Conservation (phyloP, 1,139 yeast species). For the Hyphopichia khmerensis region DNA sequence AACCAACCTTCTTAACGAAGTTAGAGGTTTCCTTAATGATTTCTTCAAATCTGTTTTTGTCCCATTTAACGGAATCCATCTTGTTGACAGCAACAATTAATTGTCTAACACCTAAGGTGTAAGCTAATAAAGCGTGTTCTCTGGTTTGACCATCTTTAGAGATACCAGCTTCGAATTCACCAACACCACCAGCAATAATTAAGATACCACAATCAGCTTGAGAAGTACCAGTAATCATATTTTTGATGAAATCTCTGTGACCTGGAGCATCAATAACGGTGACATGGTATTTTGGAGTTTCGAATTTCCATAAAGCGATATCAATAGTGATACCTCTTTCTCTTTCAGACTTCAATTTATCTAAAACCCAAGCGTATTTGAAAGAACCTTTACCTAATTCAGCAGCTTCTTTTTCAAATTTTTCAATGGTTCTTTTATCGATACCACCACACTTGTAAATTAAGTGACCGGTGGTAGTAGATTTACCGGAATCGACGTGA, state of each 20-base stretch:
- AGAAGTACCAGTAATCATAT: conserved; percentile 91
- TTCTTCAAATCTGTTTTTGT: conserved; percentile 77
- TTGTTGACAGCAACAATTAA: conserved; percentile 89
- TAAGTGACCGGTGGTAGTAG: conserved; percentile 98
- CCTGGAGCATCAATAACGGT: conserved; percentile 95
- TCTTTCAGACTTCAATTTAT: conserved; percentile 94
- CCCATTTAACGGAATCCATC: conserved; percentile 92
- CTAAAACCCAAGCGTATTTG: conserved; percentile 98
- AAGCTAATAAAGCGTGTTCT: conserved; percentile 89
- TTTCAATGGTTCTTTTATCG: conserved; percentile 97
- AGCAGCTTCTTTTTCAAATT: conserved; percentile 98
- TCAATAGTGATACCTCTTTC: conserved; percentile 97
- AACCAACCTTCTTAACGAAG: conserved; percentile 92
- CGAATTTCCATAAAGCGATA: conserved; percentile 94
- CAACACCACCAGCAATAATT: conserved; percentile 88
- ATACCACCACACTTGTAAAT: conserved; percentile 92
- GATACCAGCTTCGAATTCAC: conserved; percentile 96
- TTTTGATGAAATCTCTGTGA: conserved; percentile 96
- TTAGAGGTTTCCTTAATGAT: conserved; percentile 80
- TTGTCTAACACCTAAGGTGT: conserved; percentile 88
- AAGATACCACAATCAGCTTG: conserved; percentile 93
- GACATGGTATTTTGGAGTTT: conserved; percentile 91
- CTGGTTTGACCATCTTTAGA: conserved; percentile 93
- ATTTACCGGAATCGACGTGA: conserved; percentile 99
- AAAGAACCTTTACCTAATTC: conserved; percentile 98